Percentiles rank a stretch among this genome's conserved stretches.
phyloP scores from a whole-genome alignment of 129 eudicot species.

The Chrysanthemum seticuspe region DNA sequence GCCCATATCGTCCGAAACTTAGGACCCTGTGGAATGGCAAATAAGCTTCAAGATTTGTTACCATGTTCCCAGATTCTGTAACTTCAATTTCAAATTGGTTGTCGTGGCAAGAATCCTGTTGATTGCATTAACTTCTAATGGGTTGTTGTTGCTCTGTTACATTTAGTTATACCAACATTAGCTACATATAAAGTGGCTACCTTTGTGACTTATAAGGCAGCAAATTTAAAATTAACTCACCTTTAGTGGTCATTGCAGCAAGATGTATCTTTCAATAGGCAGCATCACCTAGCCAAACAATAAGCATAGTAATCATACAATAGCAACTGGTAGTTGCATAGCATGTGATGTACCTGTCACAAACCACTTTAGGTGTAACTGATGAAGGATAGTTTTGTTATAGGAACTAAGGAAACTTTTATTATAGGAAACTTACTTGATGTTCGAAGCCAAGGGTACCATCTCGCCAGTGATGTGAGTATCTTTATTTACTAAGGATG shows the following conservation, averaged over 20 bases:
- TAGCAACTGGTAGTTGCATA: constrained; percentile 74
- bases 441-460: no score
- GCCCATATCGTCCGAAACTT: no score
- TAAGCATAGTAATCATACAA: constrained; percentile 59
- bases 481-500: no score
- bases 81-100: constrained; percentile 22
- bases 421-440: no score
- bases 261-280: constrained; percentile 72
- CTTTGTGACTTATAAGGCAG: no score
- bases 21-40: no score
- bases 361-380: constrained; percentile 53
- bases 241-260: constrained; percentile 81
- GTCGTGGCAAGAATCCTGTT: constrained; percentile 59
- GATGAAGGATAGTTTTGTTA: constrained; percentile 41
- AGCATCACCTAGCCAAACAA: constrained; percentile 91
- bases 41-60: no score
- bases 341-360: constrained; percentile 74
- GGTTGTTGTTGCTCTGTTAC: constrained; percentile 21
- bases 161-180: background rate
- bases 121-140: background rate
- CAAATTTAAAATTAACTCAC: constrained; percentile 27
- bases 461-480: no score
- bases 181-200: background rate
- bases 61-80: no score
- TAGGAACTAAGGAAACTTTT: no score